Evolutionary conservation across 495 filamentous ascomycete species (phyloP), one percentile per base, ranked within the genome.

Genomic region (Neurospora sp.): DNA sequence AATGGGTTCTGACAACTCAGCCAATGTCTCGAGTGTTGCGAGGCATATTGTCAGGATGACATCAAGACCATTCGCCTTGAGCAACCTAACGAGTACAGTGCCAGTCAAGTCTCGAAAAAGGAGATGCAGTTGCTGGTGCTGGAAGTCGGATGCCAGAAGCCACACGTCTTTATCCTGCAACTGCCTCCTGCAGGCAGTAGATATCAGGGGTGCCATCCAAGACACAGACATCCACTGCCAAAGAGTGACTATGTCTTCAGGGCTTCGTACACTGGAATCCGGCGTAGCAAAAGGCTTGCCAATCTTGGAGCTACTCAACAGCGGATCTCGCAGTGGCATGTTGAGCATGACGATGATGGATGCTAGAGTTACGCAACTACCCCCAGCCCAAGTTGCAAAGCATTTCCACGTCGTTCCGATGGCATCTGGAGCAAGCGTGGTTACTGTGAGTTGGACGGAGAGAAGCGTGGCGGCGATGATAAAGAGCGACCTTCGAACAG

Each of bases 221-320:
- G 91, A 93, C 6, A 96, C 91, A 3, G 88, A 90, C 82, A 93
- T 89, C 77, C 90, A 96, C 76, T 95, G 92, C 90, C 91, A 94
- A 2, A 93, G 83, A 27, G 85, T 90, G 46, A 96, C 78, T 73
- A 91, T 87, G 76, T 96, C 93, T 78, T 96, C 93, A n/a, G 93
- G 93, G 69, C 91, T 95, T 39, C 92, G 88, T 20, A 89, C 84
- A 4, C 87, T 76, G 12, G 81, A 86, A 3, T 86, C 89, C 41
- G 93, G 90, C 39, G 81, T 71, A 18, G 83, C 81, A 41, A 86
- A 89, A 7, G 89, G 82, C 16, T 82, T 78, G 73, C 89, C 88
- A 70, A 95, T 94, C 8, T 88, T 87, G 4, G 86, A 80, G n/a
- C 79, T 81, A 35, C 87, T 82, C n/a, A 91, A 77, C 0, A 78